A percentile compares a stretch with the other conserved stretches of the same genome.
Evolutionary conservation across 1,284 basidiomycete species (phyloP).

Genomic region (Porodaedalea pini): DNA sequence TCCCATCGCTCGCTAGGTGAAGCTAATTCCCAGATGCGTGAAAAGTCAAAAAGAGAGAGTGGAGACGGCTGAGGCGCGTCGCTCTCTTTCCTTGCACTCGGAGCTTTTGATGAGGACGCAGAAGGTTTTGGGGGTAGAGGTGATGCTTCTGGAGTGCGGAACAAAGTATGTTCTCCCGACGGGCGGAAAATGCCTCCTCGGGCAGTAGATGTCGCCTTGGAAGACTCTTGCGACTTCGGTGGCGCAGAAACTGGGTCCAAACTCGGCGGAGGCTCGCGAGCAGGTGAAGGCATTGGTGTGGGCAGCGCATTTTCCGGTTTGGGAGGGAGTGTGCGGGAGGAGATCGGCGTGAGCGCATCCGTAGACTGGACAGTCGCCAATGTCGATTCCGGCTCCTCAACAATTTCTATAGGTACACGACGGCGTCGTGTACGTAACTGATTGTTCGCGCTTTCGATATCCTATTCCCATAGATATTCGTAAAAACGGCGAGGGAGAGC

Average conservation of each 20-base stretch:
- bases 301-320: not conserved
- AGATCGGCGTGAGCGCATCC: conserved; percentile 16
- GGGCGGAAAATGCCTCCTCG: conserved; percentile 60
- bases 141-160: conserved; percentile 33
- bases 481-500: not conserved
- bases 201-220: conserved; percentile 40
- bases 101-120: conserved; percentile 26
- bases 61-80: conserved; percentile 29
- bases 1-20: conserved; percentile 43
- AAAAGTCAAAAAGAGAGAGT: conserved; percentile 57
- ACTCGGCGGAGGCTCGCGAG: conserved; percentile 18
- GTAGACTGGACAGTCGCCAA: conserved; percentile 16
- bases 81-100: conserved; percentile 18
- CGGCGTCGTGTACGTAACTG: conserved; percentile 41
- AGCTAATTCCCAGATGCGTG: conserved; percentile 45
- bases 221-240: conserved; percentile 20
- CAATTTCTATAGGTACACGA: conserved; percentile 66
- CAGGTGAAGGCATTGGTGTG: conserved; percentile 24
- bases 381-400: conserved; percentile 38
- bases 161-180: conserved; percentile 44
- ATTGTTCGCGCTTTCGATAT: conserved; percentile 32
- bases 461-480: conserved; percentile 21
- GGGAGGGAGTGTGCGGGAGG: conserved; percentile 6
- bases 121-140: conserved; percentile 22
- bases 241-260: no score